Evolutionary conservation across 805 yeast species (phyloP).

Genomic region (Zygosaccharomyces bisporus): DNA sequence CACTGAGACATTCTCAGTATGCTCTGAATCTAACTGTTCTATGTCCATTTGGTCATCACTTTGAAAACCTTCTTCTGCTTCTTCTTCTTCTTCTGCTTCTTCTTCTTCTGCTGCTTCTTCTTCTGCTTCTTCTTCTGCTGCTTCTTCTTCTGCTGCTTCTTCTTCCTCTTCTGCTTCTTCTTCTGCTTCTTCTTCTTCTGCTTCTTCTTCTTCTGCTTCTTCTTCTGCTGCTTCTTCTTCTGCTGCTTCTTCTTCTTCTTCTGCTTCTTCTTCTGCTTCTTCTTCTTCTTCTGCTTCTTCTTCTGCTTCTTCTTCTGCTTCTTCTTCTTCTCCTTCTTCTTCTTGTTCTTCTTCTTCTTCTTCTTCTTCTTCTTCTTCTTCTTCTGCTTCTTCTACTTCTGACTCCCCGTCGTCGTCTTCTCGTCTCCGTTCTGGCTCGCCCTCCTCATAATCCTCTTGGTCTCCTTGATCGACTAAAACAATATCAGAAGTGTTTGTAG

Average conservation of each 20-base stretch:
- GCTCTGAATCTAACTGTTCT: no score
- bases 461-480: no score
- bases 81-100: background rate
- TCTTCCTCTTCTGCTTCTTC: background rate
- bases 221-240: background rate
- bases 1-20: slow-evolving; percentile 1
- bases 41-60: background rate
- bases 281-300: slow-evolving; percentile 1
- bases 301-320: background rate
- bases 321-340: background rate
- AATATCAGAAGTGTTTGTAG: background rate
- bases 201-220: background rate
- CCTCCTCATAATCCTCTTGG: background rate
- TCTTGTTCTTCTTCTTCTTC: background rate
- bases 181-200: background rate
- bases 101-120: background rate
- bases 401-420: no score
- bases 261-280: background rate
- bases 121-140: slow-evolving; percentile 1
- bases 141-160: background rate
- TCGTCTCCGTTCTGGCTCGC: no score
- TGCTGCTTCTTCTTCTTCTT: background rate
- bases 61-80: background rate
- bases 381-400: background rate
- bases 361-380: background rate